phyloP scores from a whole-genome alignment of 352 stramenopile species.

The Halophytophthora polymorphica region DNA sequence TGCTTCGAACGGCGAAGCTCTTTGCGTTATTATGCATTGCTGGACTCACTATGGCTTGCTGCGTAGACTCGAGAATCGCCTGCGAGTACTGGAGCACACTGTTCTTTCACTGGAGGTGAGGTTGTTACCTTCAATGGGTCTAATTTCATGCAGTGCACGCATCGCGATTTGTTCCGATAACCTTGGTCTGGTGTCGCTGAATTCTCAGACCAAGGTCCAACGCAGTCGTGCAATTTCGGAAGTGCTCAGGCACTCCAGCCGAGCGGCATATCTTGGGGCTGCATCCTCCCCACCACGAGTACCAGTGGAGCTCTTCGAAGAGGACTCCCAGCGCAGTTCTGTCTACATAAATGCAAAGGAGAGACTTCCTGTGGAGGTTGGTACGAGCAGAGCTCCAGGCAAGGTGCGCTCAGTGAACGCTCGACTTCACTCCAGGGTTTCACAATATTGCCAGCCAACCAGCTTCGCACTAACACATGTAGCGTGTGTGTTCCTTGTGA shows the following conservation, averaged over 20 bases:
- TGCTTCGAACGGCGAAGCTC: too few species aligned
- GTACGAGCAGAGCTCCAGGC: too few species aligned
- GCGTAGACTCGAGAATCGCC: slow-evolving; percentile 23
- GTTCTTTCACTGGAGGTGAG: slow-evolving; percentile 19
- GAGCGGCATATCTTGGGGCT: background rate
- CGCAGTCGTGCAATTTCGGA: slow-evolving; percentile 20
- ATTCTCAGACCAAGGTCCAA: slow-evolving; percentile 19
- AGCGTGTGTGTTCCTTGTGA: too few species aligned
- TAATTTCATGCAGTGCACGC: background rate
- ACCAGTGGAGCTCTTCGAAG: slow-evolving; percentile 2
- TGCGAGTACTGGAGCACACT: slow-evolving; percentile 24
- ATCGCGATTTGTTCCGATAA: background rate
- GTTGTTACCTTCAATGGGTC: background rate
- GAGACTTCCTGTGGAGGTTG: too few species aligned
- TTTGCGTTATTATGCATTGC: too few species aligned
- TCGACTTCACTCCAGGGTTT: too few species aligned
- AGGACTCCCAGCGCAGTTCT: background rate
- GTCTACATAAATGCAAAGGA: too few species aligned
- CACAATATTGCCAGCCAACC: too few species aligned
- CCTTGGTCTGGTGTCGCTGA: background rate
- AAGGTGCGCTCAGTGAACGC: too few species aligned
- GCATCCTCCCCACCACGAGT: background rate
- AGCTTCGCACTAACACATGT: too few species aligned
- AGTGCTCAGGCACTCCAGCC: slow-evolving; percentile 5
- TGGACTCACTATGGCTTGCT: too few species aligned